Base-by-base conservation (phyloP, 164 flowering plant genomes). In the Protea cynaroides region DNA sequence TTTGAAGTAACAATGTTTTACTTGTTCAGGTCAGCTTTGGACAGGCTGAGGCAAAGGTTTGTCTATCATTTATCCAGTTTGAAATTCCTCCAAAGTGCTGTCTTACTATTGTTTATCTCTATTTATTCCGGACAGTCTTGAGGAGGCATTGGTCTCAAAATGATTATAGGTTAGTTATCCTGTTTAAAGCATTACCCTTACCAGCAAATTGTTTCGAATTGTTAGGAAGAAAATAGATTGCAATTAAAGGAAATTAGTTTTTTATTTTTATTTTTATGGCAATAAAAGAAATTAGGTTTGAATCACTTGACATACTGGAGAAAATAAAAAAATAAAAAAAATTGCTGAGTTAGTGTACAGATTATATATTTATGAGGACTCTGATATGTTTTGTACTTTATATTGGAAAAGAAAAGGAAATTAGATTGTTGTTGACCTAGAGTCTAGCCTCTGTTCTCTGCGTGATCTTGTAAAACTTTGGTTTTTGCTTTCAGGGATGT, bases 21-120 rank as follows among this genome's bases (percentile, higher is more conserved):
- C 51, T 66, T 65, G 2, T 83, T 56, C 86, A 93, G 97, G 97
- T 93, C 63, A 90, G 87, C 84, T 86, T 93, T 78, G 86, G 89
- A 63, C 97, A 79, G 63, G 76, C 97, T 51, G 98, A 90, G 80
- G 98, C 98, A 43, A 93, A 93, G 98, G 98, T 93, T 61, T 63
- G 86, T 74, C 34, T 25, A n/a, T 57, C 59, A 14, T 23, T 40
- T 68, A 12, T 19, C 25, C 46, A 12, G 8, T 57, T 61, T 57
- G 15, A 19, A 22, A 23, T 34, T n/a, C 34, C 17, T 34, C 60
- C 47, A 53, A 58, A 40, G 23, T 19, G 50, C 21, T 63, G 13
- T 44, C 46, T 40, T 40, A 3, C 46, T 40, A 1, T 40, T 40
- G 10, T 9, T 40, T 40, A 40, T 12, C 46, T 8, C 8, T 9